Base-by-base conservation (phyloP, 2,329 filamentous ascomycete genomes). In the Fusarium odoratissimum region DNA sequence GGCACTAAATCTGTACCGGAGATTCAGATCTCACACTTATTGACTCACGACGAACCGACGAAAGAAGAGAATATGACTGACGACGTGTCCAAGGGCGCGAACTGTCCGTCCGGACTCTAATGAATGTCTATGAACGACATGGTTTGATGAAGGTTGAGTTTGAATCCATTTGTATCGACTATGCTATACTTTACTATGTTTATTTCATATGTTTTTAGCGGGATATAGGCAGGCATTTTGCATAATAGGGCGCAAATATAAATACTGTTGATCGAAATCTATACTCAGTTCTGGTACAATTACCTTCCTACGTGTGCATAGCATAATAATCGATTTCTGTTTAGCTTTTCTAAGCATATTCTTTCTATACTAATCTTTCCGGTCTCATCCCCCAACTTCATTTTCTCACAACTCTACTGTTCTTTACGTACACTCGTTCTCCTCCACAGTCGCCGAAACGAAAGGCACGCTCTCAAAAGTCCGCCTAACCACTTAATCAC, bases 51-150 rank as follows among this genome's bases (percentile, higher is more conserved):
- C 45, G 60, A 76, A 58, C 51, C 42, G 54, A 71, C 38, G 65
- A 63, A 73, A 67, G 51, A 62, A 45, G 73, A 65, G 48, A 51
- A 63, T 37, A 68, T 51, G 67, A 76, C 70, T 67, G 68, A 77
- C 55, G 69, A 77, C 30, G 60, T 69, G 56, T 62, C 68, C 56
- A 67, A 58, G 23, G 60, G 42, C 54, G 40, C 56, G 48, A 58
- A 68, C 38, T n/a, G 46, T 60, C 49, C 38, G 38, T 57, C 49
- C 51, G 64, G 48, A 61, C 38, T 41, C 70, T 52, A 68, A 75
- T 51, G 60, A 75, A 58, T 62, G 59, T 63, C 68, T 62, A 76
- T 58, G 55, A 49, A 49, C 54, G 56, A 57, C 41, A 57, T 38
- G 44, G 40, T 38, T 51, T 57, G 62, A 75, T 57, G 62, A 64